Evolutionary conservation across 2,329 filamentous ascomycete species (phyloP), one percentile per base, ranked within the genome.

Genomic region (Elsinoe perseae): DNA sequence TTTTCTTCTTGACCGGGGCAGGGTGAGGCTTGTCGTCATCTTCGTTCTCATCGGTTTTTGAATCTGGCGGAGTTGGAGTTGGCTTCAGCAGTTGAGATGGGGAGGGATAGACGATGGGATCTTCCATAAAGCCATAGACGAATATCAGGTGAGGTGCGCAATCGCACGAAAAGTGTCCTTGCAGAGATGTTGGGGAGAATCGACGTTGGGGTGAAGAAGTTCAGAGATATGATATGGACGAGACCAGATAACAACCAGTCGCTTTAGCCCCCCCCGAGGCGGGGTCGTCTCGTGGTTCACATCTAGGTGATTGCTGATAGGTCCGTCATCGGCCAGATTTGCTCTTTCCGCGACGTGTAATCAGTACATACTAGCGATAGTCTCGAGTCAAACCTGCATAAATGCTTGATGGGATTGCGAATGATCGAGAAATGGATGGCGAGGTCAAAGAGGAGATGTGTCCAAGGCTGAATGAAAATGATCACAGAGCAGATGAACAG

Each of bases 41-140:
- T 21, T 57, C 52, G 28, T 66, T 59, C 44, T 66, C 57, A 42
- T 65, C 61, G 58, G 66, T 59, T 59, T 65, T 54, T 38, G 58
- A 56, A 56, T 63, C 56, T 64, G 65, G 68, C 27, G 63, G 57
- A 18, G 62, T 58, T 28, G 64, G 63, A 46, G 61, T 62, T 16
- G 72, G 70, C 64, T 68, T 67, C 58, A 77, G 74, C 66, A 78
- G 80, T 68, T 77, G 76, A 59, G 79, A 78, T 56, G 80, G 79
- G 53, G 80, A 80, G 59, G 81, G 80, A 61, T 83, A 81, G 66
- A 75, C 77, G 70, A 82, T 79, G 61, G 75, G 75, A 72, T 83
- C 81, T 60, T 73, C 73, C 73, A 76, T 76, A 55, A 57, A 55
- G 59, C 42, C 56, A 53, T 58, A 50, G 32, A 58, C 32, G 40